Conservation (phyloP, 208 protist genomes). For the Trypanosoma boissoni region DNA sequence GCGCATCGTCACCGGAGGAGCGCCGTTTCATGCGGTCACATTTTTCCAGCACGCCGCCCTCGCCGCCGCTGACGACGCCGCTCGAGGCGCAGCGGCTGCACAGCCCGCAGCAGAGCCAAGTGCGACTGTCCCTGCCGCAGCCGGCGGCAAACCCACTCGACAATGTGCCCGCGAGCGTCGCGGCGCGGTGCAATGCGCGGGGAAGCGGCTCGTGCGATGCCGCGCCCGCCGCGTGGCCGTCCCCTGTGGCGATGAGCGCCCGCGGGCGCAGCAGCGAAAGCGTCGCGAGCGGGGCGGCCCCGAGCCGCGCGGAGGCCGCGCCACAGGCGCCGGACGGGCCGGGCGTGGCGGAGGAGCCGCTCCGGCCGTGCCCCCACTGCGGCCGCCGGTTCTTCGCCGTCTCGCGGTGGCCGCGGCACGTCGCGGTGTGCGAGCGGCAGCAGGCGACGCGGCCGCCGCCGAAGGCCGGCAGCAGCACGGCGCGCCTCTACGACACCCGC, state of each 20-base stretch:
- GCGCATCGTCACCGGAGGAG: conserved; percentile 9
- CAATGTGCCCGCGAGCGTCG: conserved; percentile 39
- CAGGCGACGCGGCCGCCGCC: conserved; percentile 14
- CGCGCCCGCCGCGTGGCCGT: conserved; percentile 21
- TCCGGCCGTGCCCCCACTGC: conserved; percentile 71
- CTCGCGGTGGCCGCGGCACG: conserved; percentile 53
- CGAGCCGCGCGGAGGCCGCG: conserved; percentile 12
- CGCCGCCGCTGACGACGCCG: too few species aligned
- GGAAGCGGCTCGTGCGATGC: not conserved
- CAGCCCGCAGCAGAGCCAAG: too few species aligned
- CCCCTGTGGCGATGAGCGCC: too few species aligned
- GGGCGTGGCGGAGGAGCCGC: conserved; percentile 26
- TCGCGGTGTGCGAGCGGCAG: conserved; percentile 40
- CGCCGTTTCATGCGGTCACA: too few species aligned
- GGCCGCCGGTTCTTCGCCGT: conserved; percentile 61
- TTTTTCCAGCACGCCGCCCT: not conserved
- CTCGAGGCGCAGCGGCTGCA: too few species aligned
- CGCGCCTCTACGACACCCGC: conserved; percentile 4
- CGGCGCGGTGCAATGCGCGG: conserved; percentile 6
- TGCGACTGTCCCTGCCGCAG: too few species aligned
- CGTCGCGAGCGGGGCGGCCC: too few species aligned
- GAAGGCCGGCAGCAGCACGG: not conserved
- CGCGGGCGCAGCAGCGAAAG: too few species aligned
- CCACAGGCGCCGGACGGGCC: conserved; percentile 18
- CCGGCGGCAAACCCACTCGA: conserved; percentile 24